Percentiles rank a stretch among this genome's conserved stretches.
phyloP scores from a whole-genome alignment of 495 filamentous ascomycete genomes.

The Cercophora samala region DNA sequence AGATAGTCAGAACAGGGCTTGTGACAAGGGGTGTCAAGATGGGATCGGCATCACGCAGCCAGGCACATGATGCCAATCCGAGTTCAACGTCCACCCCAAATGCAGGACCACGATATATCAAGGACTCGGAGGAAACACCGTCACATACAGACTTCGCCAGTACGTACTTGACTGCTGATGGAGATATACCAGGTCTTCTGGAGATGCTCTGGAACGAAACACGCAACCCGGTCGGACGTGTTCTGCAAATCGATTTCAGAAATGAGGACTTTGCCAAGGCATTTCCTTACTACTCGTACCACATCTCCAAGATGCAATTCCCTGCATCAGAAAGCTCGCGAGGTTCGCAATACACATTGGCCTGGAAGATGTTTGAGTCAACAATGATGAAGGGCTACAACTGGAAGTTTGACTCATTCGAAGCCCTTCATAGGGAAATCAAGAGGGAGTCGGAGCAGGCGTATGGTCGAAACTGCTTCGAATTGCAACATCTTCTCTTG shows the following conservation, averaged over 20 bases:
- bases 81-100: background rate
- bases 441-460: background rate
- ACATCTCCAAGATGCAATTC: background rate
- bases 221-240: background rate
- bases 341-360: background rate
- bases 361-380: conserved; percentile 1
- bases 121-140: background rate
- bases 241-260: conserved; percentile 1
- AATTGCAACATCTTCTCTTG: background rate
- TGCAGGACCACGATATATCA: background rate
- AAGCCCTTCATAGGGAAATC: background rate
- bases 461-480: background rate
- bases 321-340: background rate
- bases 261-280: conserved; percentile 5
- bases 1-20: background rate
- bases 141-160: conserved; percentile 1
- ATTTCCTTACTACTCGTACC: background rate
- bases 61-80: background rate
- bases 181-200: background rate
- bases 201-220: conserved; percentile 3
- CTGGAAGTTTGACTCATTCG: background rate
- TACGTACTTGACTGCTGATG: background rate
- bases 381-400: background rate
- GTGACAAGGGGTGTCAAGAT: background rate
- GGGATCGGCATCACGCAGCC: background rate